phyloP scores from a whole-genome alignment of 345 rosid genomes.

The Limnanthes douglasii region DNA sequence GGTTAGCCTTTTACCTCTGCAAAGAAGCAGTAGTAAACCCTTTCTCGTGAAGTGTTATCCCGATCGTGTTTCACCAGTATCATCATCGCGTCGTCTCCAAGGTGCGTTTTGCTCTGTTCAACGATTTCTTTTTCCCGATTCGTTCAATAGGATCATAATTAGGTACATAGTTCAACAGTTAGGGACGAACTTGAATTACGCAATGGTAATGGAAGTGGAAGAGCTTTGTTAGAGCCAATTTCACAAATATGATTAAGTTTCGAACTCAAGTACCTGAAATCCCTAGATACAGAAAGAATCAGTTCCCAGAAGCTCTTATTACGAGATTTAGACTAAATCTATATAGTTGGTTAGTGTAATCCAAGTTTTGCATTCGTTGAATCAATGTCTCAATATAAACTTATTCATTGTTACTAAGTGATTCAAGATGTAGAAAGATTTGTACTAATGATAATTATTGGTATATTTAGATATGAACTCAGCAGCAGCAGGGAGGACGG shows the following conservation, averaged over 20 bases:
- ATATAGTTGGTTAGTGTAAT: neutral
- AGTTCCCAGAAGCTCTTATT: neutral
- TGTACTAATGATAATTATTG: conserved; percentile 8
- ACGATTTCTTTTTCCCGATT: conserved; percentile 1
- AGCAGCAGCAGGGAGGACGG: conserved; percentile 36
- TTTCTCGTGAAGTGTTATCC: too few relatives aligned
- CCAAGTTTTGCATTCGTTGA: neutral
- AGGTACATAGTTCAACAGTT: neutral
- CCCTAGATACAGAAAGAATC: neutral
- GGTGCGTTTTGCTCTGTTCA: conserved; percentile 3
- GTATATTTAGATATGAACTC: conserved; percentile 4
- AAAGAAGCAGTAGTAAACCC: too few relatives aligned
- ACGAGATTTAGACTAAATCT: neutral
- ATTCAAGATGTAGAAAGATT: conserved; percentile 15
- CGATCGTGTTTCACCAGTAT: conserved; percentile 1
- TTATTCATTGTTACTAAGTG: neutral
- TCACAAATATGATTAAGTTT: neutral
- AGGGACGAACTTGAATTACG: neutral
- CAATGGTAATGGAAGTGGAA: neutral
- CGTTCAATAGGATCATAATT: neutral
- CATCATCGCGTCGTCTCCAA: conserved; percentile 3
- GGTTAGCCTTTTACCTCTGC: too few relatives aligned
- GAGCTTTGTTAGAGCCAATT: neutral
- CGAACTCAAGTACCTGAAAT: neutral
- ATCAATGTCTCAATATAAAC: neutral